Percentiles rank a stretch among this genome's conserved stretches.
These are phyloP conservation scores for Prunus kanzakura DNA, from an alignment of 306 rosid genomes.

Conservation along the genomic window DNA sequence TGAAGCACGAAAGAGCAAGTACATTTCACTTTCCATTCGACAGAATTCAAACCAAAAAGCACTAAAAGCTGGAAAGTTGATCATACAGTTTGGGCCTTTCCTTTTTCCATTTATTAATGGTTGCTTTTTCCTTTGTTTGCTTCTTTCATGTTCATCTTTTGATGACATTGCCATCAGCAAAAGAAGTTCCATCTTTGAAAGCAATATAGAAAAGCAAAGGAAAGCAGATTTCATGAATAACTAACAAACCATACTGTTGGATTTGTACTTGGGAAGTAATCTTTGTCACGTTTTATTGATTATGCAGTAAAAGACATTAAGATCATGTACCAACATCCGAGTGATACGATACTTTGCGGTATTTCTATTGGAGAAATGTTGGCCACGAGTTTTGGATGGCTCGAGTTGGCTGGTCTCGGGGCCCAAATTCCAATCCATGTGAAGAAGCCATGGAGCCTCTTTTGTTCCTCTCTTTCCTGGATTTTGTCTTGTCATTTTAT, in stretches of 20 bases:
- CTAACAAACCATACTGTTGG: background rate
- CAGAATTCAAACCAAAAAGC: conserved; percentile 22
- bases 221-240: background rate
- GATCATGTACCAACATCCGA: background rate
- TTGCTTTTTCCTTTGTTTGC: background rate
- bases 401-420: conserved; percentile 9
- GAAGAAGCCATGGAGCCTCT: conserved; percentile 10
- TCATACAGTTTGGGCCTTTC: background rate
- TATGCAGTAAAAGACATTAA: no score
- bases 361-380: background rate
- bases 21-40: conserved; percentile 12
- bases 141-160: background rate
- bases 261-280: background rate
- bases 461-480: background rate
- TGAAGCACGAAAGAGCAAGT: conserved; percentile 6
- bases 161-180: background rate
- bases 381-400: conserved; percentile 16
- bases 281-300: background rate
- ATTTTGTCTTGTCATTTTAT: background rate
- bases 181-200: background rate
- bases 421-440: conserved; percentile 24
- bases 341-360: conserved; percentile 8
- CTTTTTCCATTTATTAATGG: background rate
- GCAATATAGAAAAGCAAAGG: background rate
- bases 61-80: conserved; percentile 18